A percentile compares a stretch with the other conserved stretches of the same genome.
Conservation (phyloP, 176 grass and related monocot species). For the Carex scoparia region DNA sequence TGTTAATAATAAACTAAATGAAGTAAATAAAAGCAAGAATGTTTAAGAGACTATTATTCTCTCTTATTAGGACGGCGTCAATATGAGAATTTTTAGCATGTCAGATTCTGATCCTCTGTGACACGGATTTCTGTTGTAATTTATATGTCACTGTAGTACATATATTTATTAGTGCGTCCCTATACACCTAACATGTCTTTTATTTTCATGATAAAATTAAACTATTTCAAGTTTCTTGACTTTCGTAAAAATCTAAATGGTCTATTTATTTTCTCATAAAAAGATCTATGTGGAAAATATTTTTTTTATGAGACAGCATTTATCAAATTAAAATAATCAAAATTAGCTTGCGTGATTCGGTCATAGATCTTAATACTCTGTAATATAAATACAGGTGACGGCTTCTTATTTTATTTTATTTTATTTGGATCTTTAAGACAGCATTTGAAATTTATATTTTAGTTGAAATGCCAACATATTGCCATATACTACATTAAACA, state of each 20-base stretch:
- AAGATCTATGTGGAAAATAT: neutral
- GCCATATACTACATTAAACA: neutral
- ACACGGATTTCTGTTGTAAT: neutral
- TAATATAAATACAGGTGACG: neutral
- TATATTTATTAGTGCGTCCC: neutral
- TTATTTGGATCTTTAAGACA: neutral
- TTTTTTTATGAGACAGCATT: neutral
- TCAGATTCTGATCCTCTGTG: neutral
- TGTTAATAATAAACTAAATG: too few relatives aligned
- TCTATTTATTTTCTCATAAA: too few relatives aligned
- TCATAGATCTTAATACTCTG: neutral
- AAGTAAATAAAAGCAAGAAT: too few relatives aligned
- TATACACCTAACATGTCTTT: too few relatives aligned
- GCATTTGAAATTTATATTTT: neutral
- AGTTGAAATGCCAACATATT: neutral
- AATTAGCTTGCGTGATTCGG: too few relatives aligned
- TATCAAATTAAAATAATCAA: too few relatives aligned
- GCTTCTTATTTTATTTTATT: neutral
- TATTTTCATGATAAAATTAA: too few relatives aligned
- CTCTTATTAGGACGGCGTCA: conserved; percentile 9
- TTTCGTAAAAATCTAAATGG: too few relatives aligned
- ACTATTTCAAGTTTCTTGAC: too few relatives aligned
- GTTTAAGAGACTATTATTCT: neutral
- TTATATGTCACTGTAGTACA: neutral
- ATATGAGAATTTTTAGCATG: neutral